Percentiles rank a stretch among this genome's conserved stretches.
These are phyloP conservation scores for Rhynchosporium secalis DNA, from an alignment of 2,329 filamentous ascomycete genomes.

Conservation along the genomic window DNA sequence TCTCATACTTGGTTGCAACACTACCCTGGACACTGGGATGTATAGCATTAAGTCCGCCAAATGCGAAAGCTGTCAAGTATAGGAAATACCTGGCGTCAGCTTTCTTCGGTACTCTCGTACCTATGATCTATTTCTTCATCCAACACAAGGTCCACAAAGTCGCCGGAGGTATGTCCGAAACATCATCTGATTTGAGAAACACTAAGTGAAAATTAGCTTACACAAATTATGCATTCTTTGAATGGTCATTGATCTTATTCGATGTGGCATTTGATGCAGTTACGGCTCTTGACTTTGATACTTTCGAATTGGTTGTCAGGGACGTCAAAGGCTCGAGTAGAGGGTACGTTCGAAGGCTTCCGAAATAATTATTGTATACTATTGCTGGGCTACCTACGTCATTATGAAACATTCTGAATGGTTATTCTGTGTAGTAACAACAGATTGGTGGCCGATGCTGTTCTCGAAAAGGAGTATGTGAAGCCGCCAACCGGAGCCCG, in stretches of 20 bases:
- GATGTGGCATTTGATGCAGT: constrained; percentile 97
- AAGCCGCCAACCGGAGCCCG: constrained; percentile 24
- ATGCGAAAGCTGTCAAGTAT: constrained; percentile 80
- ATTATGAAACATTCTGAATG: constrained; percentile 38
- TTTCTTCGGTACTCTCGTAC: constrained; percentile 90
- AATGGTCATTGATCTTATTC: constrained; percentile 92
- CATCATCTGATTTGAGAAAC: constrained; percentile 6
- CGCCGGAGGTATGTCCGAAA: constrained; percentile 68
- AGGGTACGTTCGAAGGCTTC: constrained; percentile 98
- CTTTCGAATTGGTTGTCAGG: constrained; percentile 83
- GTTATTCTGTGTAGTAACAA: constrained; percentile 41
- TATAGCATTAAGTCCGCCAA: constrained; percentile 81
- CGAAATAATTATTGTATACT: constrained; percentile 70
- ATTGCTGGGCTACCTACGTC: constrained; percentile 33
- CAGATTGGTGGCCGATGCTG: constrained; percentile 49
- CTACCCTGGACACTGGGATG: constrained; percentile 95
- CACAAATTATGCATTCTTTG: constrained; percentile 96
- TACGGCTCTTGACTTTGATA: constrained; percentile 86
- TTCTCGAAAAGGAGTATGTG: constrained; percentile 74
- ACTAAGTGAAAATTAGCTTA: constrained; percentile 64
- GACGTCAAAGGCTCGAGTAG: constrained; percentile 88
- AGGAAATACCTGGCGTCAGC: constrained; percentile 78
- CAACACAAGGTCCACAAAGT: constrained; percentile 97
- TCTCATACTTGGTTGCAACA: constrained; percentile 91
- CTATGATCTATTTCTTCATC: constrained; percentile 94